Conservation (phyloP, 352 stramenopile genomes). For the Globisporangium canariense region DNA sequence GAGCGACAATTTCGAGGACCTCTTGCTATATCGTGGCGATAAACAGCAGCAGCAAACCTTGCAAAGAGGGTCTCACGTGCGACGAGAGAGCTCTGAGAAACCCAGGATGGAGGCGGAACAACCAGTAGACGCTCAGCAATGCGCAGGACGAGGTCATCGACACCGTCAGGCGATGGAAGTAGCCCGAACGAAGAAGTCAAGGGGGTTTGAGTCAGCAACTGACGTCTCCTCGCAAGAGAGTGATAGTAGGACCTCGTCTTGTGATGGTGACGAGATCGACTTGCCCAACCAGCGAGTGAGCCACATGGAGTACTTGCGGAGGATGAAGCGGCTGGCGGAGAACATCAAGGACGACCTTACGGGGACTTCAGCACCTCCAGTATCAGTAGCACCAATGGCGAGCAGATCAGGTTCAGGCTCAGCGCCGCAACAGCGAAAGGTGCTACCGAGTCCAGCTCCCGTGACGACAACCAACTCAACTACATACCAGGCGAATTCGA, state of each 20-base stretch:
- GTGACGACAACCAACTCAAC: background rate
- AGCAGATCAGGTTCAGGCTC: background rate
- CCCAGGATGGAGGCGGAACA: background rate
- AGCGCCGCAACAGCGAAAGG: background rate
- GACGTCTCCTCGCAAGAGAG: background rate
- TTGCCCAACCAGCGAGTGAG: conserved; percentile 50
- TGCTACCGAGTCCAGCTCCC: background rate
- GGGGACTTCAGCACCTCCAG: background rate
- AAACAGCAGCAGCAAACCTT: background rate
- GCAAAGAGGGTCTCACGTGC: background rate
- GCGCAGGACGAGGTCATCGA: conserved; percentile 11
- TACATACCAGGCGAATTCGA: background rate
- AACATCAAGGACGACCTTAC: conserved; percentile 60
- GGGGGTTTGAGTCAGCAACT: background rate
- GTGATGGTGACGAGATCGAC: conserved; percentile 36
- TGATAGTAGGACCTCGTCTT: background rate
- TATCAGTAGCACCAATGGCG: background rate
- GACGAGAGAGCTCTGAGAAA: background rate
- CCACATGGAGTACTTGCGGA: conserved; percentile 68
- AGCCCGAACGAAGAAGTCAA: conserved; percentile 15
- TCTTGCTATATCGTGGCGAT: conserved; percentile 7
- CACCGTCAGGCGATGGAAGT: conserved; percentile 31
- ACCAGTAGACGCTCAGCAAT: background rate
- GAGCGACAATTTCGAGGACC: conserved; percentile 19
- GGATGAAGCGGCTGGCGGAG: conserved; percentile 64